These are phyloP conservation scores for Jamesozyma hellenica DNA, from an alignment of 805 yeast genomes.

Conservation along the genomic window DNA sequence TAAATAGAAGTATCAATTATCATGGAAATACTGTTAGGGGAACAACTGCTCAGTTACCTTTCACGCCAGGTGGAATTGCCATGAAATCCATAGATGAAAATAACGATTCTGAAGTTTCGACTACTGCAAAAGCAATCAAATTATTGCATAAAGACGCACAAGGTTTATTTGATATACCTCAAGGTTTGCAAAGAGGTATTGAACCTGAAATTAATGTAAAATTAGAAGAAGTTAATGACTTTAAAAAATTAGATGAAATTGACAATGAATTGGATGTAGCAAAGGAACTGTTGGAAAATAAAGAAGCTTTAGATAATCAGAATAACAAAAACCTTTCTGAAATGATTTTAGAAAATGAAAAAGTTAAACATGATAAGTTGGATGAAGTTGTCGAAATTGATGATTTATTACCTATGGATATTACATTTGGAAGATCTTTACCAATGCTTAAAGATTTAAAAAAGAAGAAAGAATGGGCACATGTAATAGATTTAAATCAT, in stretches of 20 bases:
- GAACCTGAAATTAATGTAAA: constrained; percentile 16
- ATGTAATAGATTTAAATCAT: constrained; percentile 80
- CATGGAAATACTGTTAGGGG: constrained; percentile 60
- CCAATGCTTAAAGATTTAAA: constrained; percentile 13
- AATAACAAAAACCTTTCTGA: constrained; percentile 4
- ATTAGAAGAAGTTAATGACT: constrained; percentile 9
- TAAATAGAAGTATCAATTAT: constrained; percentile 57
- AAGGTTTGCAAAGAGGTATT: constrained; percentile 71
- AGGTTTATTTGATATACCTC: constrained; percentile 78
- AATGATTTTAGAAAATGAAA: constrained; percentile 4
- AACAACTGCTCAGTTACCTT: constrained; percentile 66
- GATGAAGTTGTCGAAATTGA: constrained; percentile 31
- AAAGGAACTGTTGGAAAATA: constrained; percentile 32
- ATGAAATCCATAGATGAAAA: constrained; percentile 15
- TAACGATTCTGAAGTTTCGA: constrained; percentile 15
- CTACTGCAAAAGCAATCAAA: constrained; percentile 15
- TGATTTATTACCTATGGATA: constrained; percentile 40
- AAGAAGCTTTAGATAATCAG: constrained; percentile 13
- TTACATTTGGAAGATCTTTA: constrained; percentile 37
- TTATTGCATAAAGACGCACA: constrained; percentile 54
- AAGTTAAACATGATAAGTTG: constrained; percentile 3
- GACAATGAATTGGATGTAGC: constrained; percentile 30
- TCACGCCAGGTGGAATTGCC: constrained; percentile 82
- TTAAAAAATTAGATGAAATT: constrained; percentile 18
- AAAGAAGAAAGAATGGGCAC: constrained; percentile 77